phyloP scores from a whole-genome alignment of 2,329 filamentous ascomycete genomes.

The Neonectria sp. region DNA sequence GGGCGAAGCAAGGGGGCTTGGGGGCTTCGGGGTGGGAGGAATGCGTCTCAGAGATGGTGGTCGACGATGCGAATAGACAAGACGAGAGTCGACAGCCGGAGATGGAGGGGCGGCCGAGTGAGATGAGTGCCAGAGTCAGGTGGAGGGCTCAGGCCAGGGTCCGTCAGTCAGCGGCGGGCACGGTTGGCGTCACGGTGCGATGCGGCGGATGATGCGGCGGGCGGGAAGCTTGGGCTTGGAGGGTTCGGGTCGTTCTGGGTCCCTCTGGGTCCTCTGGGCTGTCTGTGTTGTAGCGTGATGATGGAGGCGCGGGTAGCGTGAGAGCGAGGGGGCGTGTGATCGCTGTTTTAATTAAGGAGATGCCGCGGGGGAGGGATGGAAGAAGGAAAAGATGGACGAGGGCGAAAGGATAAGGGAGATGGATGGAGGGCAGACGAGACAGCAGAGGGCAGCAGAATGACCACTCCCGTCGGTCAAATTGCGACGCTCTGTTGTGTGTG shows the following conservation, averaged over 20 bases:
- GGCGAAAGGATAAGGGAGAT: background rate
- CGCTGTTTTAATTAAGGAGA: slow-evolving; percentile 42
- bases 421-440: too few relatives aligned
- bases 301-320: slow-evolving; percentile 47
- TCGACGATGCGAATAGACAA: slow-evolving; percentile 35
- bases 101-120: slow-evolving; percentile 45
- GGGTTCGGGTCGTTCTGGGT: slow-evolving; percentile 1
- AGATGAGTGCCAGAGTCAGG: slow-evolving; percentile 43
- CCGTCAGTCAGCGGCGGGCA: slow-evolving; percentile 38
- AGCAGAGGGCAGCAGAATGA: slow-evolving; percentile 1
- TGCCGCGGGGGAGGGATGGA: slow-evolving; percentile 27
- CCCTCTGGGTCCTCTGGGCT: slow-evolving; percentile 6
- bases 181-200: slow-evolving; percentile 28
- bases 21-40: slow-evolving; percentile 28
- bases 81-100: slow-evolving; percentile 34
- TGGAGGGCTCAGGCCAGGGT: slow-evolving; percentile 41
- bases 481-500: slow-evolving; percentile 27
- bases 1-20: slow-evolving; percentile 23
- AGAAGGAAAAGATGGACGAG: slow-evolving; percentile 4
- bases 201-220: slow-evolving; percentile 38
- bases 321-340: slow-evolving; percentile 46
- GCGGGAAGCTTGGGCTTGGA: slow-evolving; percentile 22
- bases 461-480: slow-evolving; percentile 28
- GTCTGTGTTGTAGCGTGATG: slow-evolving; percentile 38
- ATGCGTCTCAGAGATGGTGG: slow-evolving; percentile 39